Evolutionary conservation across 352 stramenopile genomes (phyloP), one percentile per base, ranked within the genome.

Genomic region (Phytopythium kandeliae): DNA sequence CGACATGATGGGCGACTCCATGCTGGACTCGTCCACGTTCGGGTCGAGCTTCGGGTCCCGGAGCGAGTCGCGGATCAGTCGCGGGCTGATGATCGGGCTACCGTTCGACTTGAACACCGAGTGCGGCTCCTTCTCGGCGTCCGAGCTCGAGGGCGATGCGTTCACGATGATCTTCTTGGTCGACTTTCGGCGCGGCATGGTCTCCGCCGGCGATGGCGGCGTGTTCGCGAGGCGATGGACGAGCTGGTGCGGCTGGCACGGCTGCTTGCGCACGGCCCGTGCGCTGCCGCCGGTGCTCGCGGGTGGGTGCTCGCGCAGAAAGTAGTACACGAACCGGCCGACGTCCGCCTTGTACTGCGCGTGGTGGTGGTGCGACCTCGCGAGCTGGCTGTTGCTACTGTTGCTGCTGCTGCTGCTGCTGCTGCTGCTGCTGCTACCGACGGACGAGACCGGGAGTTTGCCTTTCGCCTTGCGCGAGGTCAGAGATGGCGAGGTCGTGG

Each of bases 41-140:
- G 78, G 49, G 17, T 69, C 72, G 41, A 70, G 78, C 44, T 80
- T 65, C 25, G 74, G 64, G 50, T 86, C 78, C 11, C 69, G 67
- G 21, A 89, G 62, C 19, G 68, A 84, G 53, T 84, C 81, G 45
- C 71, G 72, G 58, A 89, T 86, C 13, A 72, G 75, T 1, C 75
- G 58, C n/a, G 78, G 78, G 42, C 78, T 89, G 46, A 87, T 81
- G 36, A 81, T 87, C 16, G 72, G 69, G 34, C 60, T 78, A 40
- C 73, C 73, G 45, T 83, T 81, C 35, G 67, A 60, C 54, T 74
- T 76, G 48, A 86, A 79, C n/a, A 83, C 63, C 48, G 72, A 58
- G 37, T 81, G 69, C 38, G 63, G 54, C 45, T 78, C 71, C n/a
- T 58, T 57, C 31, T 71, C 62, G 0, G n/a, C 40, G 8, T 33